A percentile compares a stretch with the other conserved stretches of the same genome.
Conservation (phyloP, 1,284 basidiomycete genomes). For the Xerocomus amazonicus region DNA sequence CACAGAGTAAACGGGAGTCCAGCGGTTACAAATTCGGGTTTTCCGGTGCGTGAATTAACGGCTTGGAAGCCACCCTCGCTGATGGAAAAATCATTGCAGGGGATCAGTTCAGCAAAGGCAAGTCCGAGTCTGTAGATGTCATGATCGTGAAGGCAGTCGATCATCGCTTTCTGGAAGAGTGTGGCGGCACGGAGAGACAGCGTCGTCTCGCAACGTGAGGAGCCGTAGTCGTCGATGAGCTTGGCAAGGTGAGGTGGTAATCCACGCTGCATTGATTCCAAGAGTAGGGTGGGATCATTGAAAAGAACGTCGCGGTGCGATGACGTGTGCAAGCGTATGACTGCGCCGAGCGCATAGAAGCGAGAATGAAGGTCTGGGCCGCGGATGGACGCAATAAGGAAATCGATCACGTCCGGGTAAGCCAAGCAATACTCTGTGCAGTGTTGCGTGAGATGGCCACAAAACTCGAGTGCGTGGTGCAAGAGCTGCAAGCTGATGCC, state of each 20-base stretch:
- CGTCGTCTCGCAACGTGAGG: constrained; percentile 43
- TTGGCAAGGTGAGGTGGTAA: constrained; percentile 47
- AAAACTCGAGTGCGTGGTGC: constrained; percentile 48
- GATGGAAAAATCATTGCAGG: constrained; percentile 57
- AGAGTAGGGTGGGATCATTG: constrained; percentile 44
- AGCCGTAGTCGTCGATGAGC: constrained; percentile 47
- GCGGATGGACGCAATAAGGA: constrained; percentile 53
- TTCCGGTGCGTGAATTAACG: constrained; percentile 42
- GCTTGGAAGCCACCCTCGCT: constrained; percentile 50
- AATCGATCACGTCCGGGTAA: constrained; percentile 40
- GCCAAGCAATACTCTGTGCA: constrained; percentile 43
- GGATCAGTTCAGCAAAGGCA: constrained; percentile 45
- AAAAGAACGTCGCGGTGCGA: constrained; percentile 42
- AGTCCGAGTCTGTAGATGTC: constrained; percentile 51
- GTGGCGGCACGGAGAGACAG: constrained; percentile 37
- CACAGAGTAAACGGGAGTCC: constrained; percentile 59
- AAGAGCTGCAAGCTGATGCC: constrained; percentile 42
- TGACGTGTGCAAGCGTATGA: constrained; percentile 46
- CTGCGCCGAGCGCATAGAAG: constrained; percentile 45
- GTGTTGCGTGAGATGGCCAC: constrained; percentile 42
- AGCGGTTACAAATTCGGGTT: constrained; percentile 35
- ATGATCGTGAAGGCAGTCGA: constrained; percentile 41
- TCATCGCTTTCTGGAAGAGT: constrained; percentile 53
- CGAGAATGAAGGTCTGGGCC: constrained; percentile 50
- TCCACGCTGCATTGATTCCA: constrained; percentile 37